Conservation (phyloP, 164 flowering plant genomes). For the Vitis cinerea region DNA sequence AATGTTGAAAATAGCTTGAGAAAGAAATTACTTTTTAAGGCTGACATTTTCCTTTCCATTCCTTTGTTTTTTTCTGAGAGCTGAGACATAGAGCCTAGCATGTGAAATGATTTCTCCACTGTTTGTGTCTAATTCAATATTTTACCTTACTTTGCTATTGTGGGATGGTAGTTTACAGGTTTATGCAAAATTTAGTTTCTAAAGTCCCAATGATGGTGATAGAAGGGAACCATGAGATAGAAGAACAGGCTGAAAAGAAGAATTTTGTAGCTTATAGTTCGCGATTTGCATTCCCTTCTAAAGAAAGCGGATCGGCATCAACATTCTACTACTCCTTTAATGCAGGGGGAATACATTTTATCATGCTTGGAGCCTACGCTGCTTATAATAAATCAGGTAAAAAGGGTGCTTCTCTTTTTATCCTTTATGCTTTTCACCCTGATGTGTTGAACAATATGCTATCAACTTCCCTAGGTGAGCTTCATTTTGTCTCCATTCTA, state of each 20-base stretch:
- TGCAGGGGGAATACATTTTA: slow-evolving; percentile 93
- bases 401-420: background rate
- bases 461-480: no score
- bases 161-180: slow-evolving; percentile 40
- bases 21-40: no score
- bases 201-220: slow-evolving; percentile 91
- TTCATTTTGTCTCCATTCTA: no score
- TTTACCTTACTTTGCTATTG: no score
- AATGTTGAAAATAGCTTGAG: no score
- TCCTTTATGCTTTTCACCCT: background rate
- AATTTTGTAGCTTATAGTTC: slow-evolving; percentile 81
- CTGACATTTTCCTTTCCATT: no score
- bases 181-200: slow-evolving; percentile 77
- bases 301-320: slow-evolving; percentile 75
- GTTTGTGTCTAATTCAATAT: no score
- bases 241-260: slow-evolving; percentile 57
- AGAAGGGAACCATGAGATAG: slow-evolving; percentile 95
- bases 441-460: background rate
- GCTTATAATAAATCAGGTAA: slow-evolving; percentile 65
- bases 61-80: no score
- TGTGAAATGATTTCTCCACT: no score
- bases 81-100: no score
- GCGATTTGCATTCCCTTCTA: slow-evolving; percentile 84
- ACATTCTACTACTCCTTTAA: slow-evolving; percentile 87
- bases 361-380: slow-evolving; percentile 86